Conservation (phyloP, 2,329 filamentous ascomycete species). For the Ophiostoma sp. region DNA sequence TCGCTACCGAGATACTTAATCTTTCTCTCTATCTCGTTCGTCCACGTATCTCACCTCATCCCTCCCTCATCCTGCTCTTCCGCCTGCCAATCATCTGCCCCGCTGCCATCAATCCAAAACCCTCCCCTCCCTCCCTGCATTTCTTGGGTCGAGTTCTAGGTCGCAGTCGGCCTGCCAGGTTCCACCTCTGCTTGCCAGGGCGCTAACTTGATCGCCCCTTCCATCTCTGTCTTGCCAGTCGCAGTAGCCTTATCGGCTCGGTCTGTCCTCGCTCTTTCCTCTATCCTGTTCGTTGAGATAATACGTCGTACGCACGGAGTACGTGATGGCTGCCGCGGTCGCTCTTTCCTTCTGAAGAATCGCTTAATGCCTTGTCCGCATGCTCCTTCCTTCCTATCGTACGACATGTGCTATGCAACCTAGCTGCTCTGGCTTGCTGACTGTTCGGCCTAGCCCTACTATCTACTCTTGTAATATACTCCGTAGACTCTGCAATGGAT, state of each 20-base stretch:
- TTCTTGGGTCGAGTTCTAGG: slow-evolving; percentile 20
- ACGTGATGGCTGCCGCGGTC: too few relatives aligned
- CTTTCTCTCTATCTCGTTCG: neutral
- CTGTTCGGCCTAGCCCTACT: too few relatives aligned
- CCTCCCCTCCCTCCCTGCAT: slow-evolving; percentile 22
- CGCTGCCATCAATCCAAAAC: slow-evolving; percentile 25
- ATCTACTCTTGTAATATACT: too few relatives aligned
- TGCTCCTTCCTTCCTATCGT: too few relatives aligned
- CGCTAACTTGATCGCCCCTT: slow-evolving; percentile 20
- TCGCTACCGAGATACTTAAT: neutral
- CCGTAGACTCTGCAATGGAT: neutral
- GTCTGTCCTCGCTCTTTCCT: neutral
- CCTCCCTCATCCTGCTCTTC: neutral
- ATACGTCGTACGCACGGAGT: too few relatives aligned
- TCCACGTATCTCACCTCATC: slow-evolving; percentile 13
- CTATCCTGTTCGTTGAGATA: too few relatives aligned
- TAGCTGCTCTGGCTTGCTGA: too few relatives aligned
- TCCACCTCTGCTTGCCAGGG: slow-evolving; percentile 16
- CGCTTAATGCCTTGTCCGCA: too few relatives aligned
- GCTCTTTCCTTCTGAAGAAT: too few relatives aligned
- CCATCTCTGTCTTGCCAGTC: slow-evolving; percentile 7
- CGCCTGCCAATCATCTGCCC: slow-evolving; percentile 22
- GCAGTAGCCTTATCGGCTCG: slow-evolving; percentile 16
- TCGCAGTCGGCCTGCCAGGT: slow-evolving; percentile 12
- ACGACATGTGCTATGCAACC: too few relatives aligned